Evolutionary conservation across 2,329 filamentous ascomycete species (phyloP).

Genomic region (Drechslera avenae): DNA sequence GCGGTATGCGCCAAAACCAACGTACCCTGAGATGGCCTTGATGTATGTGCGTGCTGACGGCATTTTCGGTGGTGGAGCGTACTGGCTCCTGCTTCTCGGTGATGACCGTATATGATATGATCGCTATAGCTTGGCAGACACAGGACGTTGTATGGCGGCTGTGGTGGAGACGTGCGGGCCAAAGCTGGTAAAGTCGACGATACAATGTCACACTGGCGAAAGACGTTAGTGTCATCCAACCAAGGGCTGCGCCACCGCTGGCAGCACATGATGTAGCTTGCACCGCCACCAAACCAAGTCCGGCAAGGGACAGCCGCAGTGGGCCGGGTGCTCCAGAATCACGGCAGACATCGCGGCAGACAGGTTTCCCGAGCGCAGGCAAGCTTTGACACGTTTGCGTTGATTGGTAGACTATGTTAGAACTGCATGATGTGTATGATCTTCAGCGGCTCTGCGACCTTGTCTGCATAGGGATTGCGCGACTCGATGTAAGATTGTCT

Average conservation of each 20-base stretch:
- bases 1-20: constrained; percentile 1
- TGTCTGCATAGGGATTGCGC: constrained; percentile 28
- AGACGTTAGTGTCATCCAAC: constrained; percentile 1
- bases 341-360: constrained; percentile 1
- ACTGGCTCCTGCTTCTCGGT: background rate
- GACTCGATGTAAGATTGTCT: constrained; percentile 25
- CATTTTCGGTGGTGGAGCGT: constrained; percentile 24
- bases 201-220: constrained; percentile 4
- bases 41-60: constrained; percentile 37
- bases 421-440: constrained; percentile 15
- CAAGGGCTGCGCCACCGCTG: background rate
- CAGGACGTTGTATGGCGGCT: background rate
- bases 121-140: background rate
- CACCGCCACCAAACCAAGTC: constrained; percentile 1
- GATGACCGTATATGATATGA: background rate
- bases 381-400: background rate
- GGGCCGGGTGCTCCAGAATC: background rate
- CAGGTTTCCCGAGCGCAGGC: constrained; percentile 5
- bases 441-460: constrained; percentile 34
- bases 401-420: constrained; percentile 5
- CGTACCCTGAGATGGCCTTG: constrained; percentile 45
- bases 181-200: constrained; percentile 15
- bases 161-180: constrained; percentile 4
- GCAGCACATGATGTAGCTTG: background rate
- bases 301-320: background rate